Percentiles rank a stretch among this genome's conserved stretches.
These are phyloP conservation scores for Hymenoscyphus albidus DNA, from an alignment of 2,329 filamentous ascomycete genomes.

Conservation along the genomic window DNA sequence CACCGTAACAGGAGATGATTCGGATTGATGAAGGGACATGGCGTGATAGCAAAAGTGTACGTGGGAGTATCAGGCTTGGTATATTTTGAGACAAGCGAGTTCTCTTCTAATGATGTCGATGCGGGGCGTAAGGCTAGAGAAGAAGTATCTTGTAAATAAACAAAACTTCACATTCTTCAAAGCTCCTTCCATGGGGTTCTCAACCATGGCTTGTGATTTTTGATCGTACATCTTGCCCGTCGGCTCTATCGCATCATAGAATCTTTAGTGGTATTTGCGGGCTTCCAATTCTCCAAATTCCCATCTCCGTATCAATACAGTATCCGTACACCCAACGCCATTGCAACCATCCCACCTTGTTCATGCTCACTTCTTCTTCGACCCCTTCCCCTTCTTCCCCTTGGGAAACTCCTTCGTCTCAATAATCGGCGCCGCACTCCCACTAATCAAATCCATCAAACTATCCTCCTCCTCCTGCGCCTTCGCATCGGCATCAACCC, in stretches of 20 bases:
- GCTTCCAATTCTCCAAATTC: background rate
- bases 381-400: slow-evolving; percentile 26
- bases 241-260: background rate
- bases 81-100: slow-evolving; percentile 2
- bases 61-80: background rate
- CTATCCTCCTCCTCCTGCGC: slow-evolving; percentile 44
- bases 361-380: slow-evolving; percentile 11
- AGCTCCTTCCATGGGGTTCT: slow-evolving; percentile 6
- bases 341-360: background rate
- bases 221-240: background rate
- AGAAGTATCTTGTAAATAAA: slow-evolving; percentile 33
- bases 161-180: slow-evolving; percentile 21
- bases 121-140: background rate
- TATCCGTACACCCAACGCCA: background rate
- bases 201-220: background rate
- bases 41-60: background rate
- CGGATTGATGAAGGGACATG: slow-evolving; percentile 19
- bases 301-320: background rate
- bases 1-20: slow-evolving; percentile 25
- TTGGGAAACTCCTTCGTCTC: slow-evolving; percentile 40
- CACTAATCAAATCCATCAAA: slow-evolving; percentile 54
- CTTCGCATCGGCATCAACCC: slow-evolving; percentile 11
- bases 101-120: background rate
- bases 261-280: background rate
- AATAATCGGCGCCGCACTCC: slow-evolving; percentile 35